Evolutionary conservation across 2,329 filamentous ascomycete genomes (phyloP), one percentile per base, ranked within the genome.

Genomic region (Leptographium flavum): DNA sequence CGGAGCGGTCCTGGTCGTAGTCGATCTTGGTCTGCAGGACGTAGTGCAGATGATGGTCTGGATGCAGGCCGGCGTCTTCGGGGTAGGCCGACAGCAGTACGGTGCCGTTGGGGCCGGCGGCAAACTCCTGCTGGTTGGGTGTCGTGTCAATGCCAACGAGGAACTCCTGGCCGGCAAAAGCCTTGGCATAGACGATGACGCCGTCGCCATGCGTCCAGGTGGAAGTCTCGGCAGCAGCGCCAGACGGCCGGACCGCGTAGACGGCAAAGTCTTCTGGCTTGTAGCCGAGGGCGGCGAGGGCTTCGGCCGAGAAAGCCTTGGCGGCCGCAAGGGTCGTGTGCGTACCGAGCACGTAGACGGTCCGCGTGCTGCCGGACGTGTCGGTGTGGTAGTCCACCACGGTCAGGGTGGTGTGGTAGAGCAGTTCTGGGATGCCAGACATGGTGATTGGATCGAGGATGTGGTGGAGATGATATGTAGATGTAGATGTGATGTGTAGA

Each of bases 21-120:
- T 67, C 57, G 28, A 63, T 57, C n/a, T 54, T 59, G 6, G 61
- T 66, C 53, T 68, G 64, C 42, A 69, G 46, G 13, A 69, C 60
- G 53, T 65, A 64, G 48, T 65, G 58, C 46, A 69, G 55, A 35
- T 57, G 52, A 4, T 56, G 48, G 19, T 53, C 52, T 6, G 53
- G 55, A n/a, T 50, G 39, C 15, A 41, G 21, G 28, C 19, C 35
- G 13, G 15, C n/a, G 39, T 37, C 45, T n/a, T 46, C 45, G 1
- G 50, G 31, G 3, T 37, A 42, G 9, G 42, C 39, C 11, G 55
- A 56, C 14, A 62, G 50, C 2, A 50, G 14, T 15, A 55, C 39
- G 17, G 52, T 35, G 25, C 47, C 44, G 33, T 56, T 52, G 27
- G 57, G 46, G 4, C 47, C 53, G 0, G 50, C 50, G 2, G 48